A percentile compares a stretch with the other conserved stretches of the same genome.
Conservation (phyloP, 306 rosid genomes). For the Dicorynia guianensis region DNA sequence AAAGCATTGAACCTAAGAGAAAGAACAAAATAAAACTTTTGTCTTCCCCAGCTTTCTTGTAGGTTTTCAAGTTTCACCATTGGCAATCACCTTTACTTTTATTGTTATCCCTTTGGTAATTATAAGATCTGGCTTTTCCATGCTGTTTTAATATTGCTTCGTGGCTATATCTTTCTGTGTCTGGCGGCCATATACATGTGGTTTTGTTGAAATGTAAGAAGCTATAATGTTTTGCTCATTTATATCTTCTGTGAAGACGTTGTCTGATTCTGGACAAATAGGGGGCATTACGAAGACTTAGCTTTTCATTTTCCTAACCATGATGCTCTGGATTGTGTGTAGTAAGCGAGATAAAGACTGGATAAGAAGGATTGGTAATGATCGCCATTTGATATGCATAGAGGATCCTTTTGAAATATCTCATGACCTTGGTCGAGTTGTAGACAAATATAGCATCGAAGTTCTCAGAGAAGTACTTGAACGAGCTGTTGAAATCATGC, state of each 20-base stretch:
- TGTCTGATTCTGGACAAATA: neutral
- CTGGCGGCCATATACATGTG: neutral
- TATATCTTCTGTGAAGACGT: slow-evolving; percentile 1
- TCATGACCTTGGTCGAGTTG: slow-evolving; percentile 96
- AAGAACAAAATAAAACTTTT: too few species aligned
- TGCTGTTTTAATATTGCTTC: neutral
- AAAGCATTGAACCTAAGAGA: too few species aligned
- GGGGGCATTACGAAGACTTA: neutral
- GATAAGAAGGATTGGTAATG: slow-evolving; percentile 95
- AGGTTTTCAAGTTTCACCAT: neutral
- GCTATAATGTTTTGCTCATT: neutral
- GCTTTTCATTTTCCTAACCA: neutral
- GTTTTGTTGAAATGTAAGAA: neutral
- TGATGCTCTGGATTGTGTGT: slow-evolving; percentile 36
- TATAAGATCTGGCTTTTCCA: neutral
- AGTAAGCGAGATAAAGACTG: slow-evolving; percentile 92
- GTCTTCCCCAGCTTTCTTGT: neutral
- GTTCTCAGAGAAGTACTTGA: slow-evolving; percentile 95
- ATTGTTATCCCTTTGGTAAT: neutral
- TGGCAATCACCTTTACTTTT: neutral
- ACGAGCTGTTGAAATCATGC: slow-evolving; percentile 89
- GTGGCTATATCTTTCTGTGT: neutral
- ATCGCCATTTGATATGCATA: slow-evolving; percentile 94
- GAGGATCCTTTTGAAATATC: slow-evolving; percentile 96
- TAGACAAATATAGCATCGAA: slow-evolving; percentile 86